Percentiles rank a stretch among this genome's conserved stretches.
These are phyloP conservation scores for Trichoderma sp. DNA, from an alignment of 2,329 filamentous ascomycete species.

Conservation along the genomic window DNA sequence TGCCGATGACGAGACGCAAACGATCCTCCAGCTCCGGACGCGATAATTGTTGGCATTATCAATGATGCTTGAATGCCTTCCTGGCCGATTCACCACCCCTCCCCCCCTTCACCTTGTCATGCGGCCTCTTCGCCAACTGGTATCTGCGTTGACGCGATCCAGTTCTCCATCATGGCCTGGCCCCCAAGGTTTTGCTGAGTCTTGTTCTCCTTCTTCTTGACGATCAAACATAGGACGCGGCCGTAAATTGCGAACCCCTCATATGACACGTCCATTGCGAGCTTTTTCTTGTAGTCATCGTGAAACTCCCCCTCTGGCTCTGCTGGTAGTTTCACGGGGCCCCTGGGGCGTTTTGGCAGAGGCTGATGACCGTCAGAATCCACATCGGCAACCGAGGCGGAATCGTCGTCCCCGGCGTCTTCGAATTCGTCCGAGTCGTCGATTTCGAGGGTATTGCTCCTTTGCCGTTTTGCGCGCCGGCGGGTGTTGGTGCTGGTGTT, in stretches of 20 bases:
- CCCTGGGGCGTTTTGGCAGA: slow-evolving; percentile 46
- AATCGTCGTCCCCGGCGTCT: slow-evolving; percentile 35
- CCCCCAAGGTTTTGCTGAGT: slow-evolving; percentile 44
- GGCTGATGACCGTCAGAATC: slow-evolving; percentile 41
- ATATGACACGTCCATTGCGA: slow-evolving; percentile 81
- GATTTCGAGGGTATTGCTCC: slow-evolving; percentile 23
- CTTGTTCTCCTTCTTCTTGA: slow-evolving; percentile 67
- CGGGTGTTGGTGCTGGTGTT: slow-evolving; percentile 23
- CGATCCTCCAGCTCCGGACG: neutral
- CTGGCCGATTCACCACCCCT: neutral
- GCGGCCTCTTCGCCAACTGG: slow-evolving; percentile 40
- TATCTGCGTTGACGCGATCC: slow-evolving; percentile 77
- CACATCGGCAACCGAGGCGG: slow-evolving; percentile 36
- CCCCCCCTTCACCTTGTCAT: slow-evolving; percentile 20
- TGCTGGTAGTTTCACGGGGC: slow-evolving; percentile 27
- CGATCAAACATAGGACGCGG: slow-evolving; percentile 83
- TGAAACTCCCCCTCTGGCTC: slow-evolving; percentile 29
- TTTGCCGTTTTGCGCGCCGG: slow-evolving; percentile 32
- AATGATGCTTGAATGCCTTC: neutral
- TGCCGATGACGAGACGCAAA: neutral
- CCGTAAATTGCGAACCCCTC: slow-evolving; percentile 97
- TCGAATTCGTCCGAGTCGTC: slow-evolving; percentile 25
- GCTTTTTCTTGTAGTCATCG: slow-evolving; percentile 82
- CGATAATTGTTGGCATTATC: neutral
- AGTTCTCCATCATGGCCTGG: slow-evolving; percentile 77